Evolutionary conservation across 1,139 yeast species (phyloP), one percentile per base, ranked within the genome.

Genomic region (Blastobotrys buckinghamii): DNA sequence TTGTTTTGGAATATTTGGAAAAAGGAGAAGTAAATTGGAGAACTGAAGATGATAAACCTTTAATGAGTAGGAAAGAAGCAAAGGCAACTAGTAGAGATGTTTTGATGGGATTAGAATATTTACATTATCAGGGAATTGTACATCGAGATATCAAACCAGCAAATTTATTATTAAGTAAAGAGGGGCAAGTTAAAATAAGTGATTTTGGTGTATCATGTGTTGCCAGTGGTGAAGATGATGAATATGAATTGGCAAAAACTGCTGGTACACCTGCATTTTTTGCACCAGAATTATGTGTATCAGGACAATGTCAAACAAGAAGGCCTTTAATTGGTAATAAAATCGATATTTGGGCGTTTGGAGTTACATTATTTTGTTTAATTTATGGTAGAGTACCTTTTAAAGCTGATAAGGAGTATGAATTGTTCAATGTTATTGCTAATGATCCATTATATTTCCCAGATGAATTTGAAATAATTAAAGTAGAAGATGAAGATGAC

Each of bases 71-170:
- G 9, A 30, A 42, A 15, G 48, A 48, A 50, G 56, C 68, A 67
- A 17, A 64, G 60, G 43, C 74, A 66, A 67, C 79, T 61, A 63
- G 54, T 9, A 74, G 96, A 54, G 96, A 94, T 59, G 95, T 90
- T 12, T 75, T 90, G 4, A 72, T 86, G 32, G 99, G 98, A 0
- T 72, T 94, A 44, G 98, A 94, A 65, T 94, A 94, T 66, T 69
- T 94, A 55, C 98, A 94, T 68, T 75, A 81, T 59, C 96, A 89
- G 65, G 97, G 97, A 6, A 88, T 94, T 49, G 87, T 94, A 17
- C 99, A 94, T 67, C 78, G 99, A 52, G 99, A 94, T 67, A 92
- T 94, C 52, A 94, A 94, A 64, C 99, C 99, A 0, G 97, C 98
- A 2, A 94, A 94, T 63, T 68, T 94, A 51, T 73, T 94, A 49